These are phyloP conservation scores for Echinochloa phyllopogon DNA, from an alignment of 176 grass and related monocot species.

Conservation along the genomic window DNA sequence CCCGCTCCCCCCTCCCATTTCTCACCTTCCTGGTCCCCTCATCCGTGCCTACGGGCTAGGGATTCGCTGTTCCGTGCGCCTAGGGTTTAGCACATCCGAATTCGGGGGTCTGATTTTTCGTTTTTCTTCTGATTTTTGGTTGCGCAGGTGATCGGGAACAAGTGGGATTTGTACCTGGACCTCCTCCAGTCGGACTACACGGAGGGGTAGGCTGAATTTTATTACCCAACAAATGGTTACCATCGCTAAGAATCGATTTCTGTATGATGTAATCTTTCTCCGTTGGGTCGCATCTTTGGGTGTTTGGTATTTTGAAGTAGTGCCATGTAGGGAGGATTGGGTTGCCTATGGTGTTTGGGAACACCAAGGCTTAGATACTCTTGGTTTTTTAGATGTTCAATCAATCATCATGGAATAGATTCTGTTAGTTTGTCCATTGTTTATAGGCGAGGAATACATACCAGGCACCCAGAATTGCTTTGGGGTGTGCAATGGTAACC, in stretches of 20 bases:
- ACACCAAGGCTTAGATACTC: neutral
- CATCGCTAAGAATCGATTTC: neutral
- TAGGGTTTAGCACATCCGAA: neutral
- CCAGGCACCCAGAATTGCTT: neutral
- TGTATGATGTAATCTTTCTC: neutral
- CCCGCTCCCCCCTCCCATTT: neutral
- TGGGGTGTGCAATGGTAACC: neutral
- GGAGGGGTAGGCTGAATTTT: slow-evolving; percentile 47
- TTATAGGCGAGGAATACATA: neutral
- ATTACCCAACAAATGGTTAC: neutral
- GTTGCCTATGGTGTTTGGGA: neutral
- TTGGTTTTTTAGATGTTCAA: neutral
- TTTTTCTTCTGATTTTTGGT: neutral
- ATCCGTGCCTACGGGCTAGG: neutral
- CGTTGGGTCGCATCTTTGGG: neutral
- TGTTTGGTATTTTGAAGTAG: neutral
- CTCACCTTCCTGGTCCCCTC: neutral
- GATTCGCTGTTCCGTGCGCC: neutral
- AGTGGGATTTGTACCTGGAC: slow-evolving; percentile 75
- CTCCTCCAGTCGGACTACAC: slow-evolving; percentile 70
- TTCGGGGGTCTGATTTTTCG: neutral
- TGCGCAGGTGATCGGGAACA: slow-evolving; percentile 76
- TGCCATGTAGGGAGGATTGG: neutral
- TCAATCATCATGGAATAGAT: neutral
- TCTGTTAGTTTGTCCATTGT: neutral